Evolutionary conservation across 805 yeast genomes (phyloP).

Genomic region (Saccharomycopsis fermentans): DNA sequence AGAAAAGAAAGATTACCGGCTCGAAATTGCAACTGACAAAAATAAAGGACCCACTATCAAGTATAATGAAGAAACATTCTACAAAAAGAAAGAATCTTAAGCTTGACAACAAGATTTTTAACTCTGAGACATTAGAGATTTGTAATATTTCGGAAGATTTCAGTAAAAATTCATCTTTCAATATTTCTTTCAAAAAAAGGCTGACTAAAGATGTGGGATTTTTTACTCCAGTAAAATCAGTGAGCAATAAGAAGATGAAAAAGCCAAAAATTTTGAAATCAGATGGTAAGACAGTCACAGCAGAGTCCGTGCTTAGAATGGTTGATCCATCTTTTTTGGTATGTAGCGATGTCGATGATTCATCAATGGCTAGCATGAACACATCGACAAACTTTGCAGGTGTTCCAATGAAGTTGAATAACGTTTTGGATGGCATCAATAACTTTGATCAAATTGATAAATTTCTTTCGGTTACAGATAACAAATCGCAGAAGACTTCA

Average conservation of each 20-base stretch:
- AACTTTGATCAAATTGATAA: conserved; percentile 18
- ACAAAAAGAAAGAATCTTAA: conserved; percentile 3
- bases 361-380: conserved; percentile 14
- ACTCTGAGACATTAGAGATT: conserved; percentile 12
- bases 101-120: conserved; percentile 7
- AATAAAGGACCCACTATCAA: conserved; percentile 10
- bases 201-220: conserved; percentile 6
- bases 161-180: conserved; percentile 9
- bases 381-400: neutral
- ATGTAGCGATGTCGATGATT: conserved; percentile 17
- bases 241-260: conserved; percentile 12
- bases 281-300: conserved; percentile 18
- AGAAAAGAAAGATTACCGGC: neutral
- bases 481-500: neutral
- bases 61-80: conserved; percentile 7
- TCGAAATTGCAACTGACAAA: neutral
- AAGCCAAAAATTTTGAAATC: conserved; percentile 18
- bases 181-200: conserved; percentile 7
- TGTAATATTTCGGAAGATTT: neutral
- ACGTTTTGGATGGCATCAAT: conserved; percentile 16
- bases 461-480: conserved; percentile 2
- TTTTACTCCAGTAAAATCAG: conserved; percentile 8
- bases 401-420: conserved; percentile 1
- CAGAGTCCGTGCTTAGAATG: conserved; percentile 19
- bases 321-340: conserved; percentile 18